These are phyloP conservation scores for Periconia digitata DNA, from an alignment of 2,329 filamentous ascomycete genomes.

Conservation along the genomic window DNA sequence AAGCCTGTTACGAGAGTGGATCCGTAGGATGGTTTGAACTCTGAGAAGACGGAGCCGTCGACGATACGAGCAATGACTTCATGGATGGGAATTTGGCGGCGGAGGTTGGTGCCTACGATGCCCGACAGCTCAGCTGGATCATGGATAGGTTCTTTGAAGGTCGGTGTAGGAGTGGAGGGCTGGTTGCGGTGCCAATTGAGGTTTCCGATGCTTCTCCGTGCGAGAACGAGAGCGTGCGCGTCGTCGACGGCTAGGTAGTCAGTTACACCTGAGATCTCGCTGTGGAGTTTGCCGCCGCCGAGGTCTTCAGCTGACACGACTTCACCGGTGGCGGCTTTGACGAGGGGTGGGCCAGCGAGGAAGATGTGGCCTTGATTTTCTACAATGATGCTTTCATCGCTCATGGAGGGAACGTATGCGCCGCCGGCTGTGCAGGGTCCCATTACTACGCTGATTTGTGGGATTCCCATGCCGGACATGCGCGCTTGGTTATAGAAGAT, in stretches of 20 bases:
- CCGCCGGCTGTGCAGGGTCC: conserved; percentile 94
- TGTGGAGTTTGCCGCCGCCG: conserved; percentile 86
- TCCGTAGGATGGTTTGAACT: conserved; percentile 94
- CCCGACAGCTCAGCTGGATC: conserved; percentile 78
- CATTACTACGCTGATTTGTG: conserved; percentile 95
- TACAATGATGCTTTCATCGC: conserved; percentile 95
- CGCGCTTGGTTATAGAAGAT: conserved; percentile 98
- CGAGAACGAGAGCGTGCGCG: conserved; percentile 84
- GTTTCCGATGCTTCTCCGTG: conserved; percentile 80
- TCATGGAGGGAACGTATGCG: conserved; percentile 96
- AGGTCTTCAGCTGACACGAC: conserved; percentile 88
- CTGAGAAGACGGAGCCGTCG: conserved; percentile 84
- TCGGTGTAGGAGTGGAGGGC: conserved; percentile 32
- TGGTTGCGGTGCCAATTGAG: conserved; percentile 76
- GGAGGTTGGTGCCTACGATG: conserved; percentile 87
- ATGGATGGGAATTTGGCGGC: conserved; percentile 80
- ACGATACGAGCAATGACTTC: conserved; percentile 93
- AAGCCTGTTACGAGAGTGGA: conserved; percentile 87
- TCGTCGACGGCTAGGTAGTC: conserved; percentile 96
- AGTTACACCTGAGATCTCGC: conserved; percentile 86
- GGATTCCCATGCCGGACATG: conserved; percentile 87
- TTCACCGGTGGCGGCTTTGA: conserved; percentile 95
- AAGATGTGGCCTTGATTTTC: conserved; percentile 97
- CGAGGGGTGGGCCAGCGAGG: conserved; percentile 87
- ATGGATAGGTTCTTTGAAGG: conserved; percentile 76